Conservation (phyloP, 768 basidiomycete genomes). For the Suillus variegatus region DNA sequence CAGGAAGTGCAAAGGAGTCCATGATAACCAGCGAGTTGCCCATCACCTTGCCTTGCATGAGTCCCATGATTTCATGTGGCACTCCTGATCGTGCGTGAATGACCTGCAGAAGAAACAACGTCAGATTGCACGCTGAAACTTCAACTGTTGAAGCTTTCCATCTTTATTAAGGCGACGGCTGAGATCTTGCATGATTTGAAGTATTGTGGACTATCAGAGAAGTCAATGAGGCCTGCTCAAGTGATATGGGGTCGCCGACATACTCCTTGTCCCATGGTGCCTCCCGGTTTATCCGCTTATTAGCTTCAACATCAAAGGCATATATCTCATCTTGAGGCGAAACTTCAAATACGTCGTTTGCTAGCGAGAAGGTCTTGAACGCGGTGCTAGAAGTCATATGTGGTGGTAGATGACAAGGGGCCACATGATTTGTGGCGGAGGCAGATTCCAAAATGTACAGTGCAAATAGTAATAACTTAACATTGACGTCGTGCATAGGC, state of each 20-base stretch:
- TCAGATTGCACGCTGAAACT: conserved; percentile 10
- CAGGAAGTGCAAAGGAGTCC: conserved; percentile 96
- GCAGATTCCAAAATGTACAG: not conserved
- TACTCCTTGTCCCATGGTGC: conserved; percentile 90
- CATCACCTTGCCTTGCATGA: conserved; percentile 96
- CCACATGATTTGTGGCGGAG: conserved; percentile 2
- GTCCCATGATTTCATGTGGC: conserved; percentile 98
- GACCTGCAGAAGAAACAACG: conserved; percentile 57
- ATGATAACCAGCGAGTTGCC: conserved; percentile 80
- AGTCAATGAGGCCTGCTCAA: not conserved
- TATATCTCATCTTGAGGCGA: conserved; percentile 81
- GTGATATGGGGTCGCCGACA: conserved; percentile 27
- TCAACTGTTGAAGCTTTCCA: conserved; percentile 48
- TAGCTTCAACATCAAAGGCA: conserved; percentile 68
- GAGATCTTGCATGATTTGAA: conserved; percentile 94
- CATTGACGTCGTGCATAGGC: too few relatives aligned
- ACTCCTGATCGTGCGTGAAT: conserved; percentile 98
- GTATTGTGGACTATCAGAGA: conserved; percentile 61
- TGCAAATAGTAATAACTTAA: not conserved
- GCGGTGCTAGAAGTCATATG: conserved; percentile 53
- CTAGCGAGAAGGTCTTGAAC: conserved; percentile 70
- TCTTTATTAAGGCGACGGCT: conserved; percentile 93
- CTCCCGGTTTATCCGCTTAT: conserved; percentile 64
- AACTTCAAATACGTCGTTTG: conserved; percentile 70
- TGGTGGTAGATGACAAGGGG: conserved; percentile 10